These are phyloP conservation scores for Begonia masoniana DNA, from an alignment of 306 rosid genomes.

Conservation along the genomic window DNA sequence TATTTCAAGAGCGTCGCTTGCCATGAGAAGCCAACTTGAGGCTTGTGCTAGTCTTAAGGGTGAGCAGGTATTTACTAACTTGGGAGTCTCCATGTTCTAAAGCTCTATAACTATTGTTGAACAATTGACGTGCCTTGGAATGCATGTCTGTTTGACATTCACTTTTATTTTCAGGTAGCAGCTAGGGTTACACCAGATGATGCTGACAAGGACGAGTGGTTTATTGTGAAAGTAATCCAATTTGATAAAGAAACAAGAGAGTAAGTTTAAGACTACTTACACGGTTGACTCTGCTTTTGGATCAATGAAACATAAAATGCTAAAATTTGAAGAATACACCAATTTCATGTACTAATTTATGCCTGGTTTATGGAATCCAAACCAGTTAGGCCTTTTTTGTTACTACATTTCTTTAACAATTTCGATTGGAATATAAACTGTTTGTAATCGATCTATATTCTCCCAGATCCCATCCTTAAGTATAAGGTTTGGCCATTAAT, in stretches of 20 bases:
- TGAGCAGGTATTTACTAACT: slow-evolving; percentile 53
- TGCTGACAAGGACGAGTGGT: slow-evolving; percentile 91
- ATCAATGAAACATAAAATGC: too few species aligned
- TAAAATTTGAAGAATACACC: too few species aligned
- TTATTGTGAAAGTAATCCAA: slow-evolving; percentile 87
- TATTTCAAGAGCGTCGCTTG: slow-evolving; percentile 48
- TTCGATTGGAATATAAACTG: too few species aligned
- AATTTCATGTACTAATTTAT: too few species aligned
- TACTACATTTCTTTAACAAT: too few species aligned
- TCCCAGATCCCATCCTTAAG: too few species aligned
- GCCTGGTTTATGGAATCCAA: too few species aligned
- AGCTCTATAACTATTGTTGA: too few species aligned
- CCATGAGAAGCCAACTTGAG: slow-evolving; percentile 58
- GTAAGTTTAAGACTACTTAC: slow-evolving; percentile 30
- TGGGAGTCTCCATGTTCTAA: neutral
- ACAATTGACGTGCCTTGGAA: too few species aligned
- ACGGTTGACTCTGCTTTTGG: neutral
- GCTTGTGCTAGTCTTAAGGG: slow-evolving; percentile 67
- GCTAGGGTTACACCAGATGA: slow-evolving; percentile 79
- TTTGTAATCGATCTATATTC: too few species aligned
- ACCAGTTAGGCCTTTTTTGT: too few species aligned
- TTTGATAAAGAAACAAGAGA: slow-evolving; percentile 87
- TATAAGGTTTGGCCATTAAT: too few species aligned
- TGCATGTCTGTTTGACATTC: slow-evolving; percentile 7
- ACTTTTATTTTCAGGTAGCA: slow-evolving; percentile 57